Evolutionary conservation across 257 asterid genomes (phyloP).

Genomic region (Paraleonurus japonicus): DNA sequence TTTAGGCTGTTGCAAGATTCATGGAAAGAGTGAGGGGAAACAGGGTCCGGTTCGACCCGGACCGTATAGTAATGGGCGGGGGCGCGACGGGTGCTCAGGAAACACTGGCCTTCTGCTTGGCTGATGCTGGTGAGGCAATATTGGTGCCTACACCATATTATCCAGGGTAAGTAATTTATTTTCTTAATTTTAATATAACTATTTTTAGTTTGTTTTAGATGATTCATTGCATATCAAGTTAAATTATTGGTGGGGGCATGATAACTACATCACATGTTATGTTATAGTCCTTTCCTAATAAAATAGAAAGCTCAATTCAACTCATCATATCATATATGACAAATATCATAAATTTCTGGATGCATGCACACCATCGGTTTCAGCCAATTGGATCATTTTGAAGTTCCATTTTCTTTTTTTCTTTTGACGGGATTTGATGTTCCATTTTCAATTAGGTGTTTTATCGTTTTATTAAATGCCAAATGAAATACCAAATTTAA

Average conservation of each 20-base stretch:
- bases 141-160: constrained; percentile 86
- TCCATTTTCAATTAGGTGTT: too few relatives aligned
- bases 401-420: too few relatives aligned
- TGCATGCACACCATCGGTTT: background rate
- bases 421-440: too few relatives aligned
- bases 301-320: background rate
- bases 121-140: constrained; percentile 78
- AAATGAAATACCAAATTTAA: too few relatives aligned
- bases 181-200: too few relatives aligned
- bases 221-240: background rate
- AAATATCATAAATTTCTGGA: background rate
- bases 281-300: background rate
- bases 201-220: background rate
- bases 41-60: constrained; percentile 61
- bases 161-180: constrained; percentile 71
- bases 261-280: constrained; percentile 12
- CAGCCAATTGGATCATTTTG: constrained; percentile 11
- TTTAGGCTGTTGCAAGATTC: constrained; percentile 81
- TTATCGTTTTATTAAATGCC: too few relatives aligned
- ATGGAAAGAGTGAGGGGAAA: constrained; percentile 84
- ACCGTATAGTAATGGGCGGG: constrained; percentile 75
- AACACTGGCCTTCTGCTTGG: constrained; percentile 78
- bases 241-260: constrained; percentile 37
- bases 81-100: constrained; percentile 94
- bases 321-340: background rate